Base-by-base conservation (phyloP, 1,284 basidiomycete species). In the Apiotrichum veenhuisii region DNA sequence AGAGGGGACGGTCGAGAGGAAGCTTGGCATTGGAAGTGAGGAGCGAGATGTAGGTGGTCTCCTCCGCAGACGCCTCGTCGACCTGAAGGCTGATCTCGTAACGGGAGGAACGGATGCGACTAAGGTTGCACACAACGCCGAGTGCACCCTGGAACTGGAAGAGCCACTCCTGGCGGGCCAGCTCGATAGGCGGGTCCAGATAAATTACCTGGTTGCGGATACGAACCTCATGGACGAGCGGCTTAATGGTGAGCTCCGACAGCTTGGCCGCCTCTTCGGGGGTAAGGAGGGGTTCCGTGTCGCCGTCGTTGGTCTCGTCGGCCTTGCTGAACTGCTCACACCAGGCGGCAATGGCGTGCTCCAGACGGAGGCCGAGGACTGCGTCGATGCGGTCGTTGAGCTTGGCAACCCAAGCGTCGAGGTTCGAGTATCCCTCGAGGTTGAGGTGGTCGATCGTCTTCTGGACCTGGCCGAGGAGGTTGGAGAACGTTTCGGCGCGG, bases 181-280 rank as follows among this genome's bases (percentile, higher is more conserved):
- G 85, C 76, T 98, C 95, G 77, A 98, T 90, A 52, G 95, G 95
- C 11, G 96, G 96, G 73, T 98, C 94, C 50, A 98, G 82, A 80
- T 96, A 97, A 76, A 99, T 97, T 67, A 97, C 91, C 74, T 98
- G 95, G 73, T 98, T 96, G 72, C 94, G 90, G 81, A 98, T 97
- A 71, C 94, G 84, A 59, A 98, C 89, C 73, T 98, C 93, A 74
- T 98, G 93, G 3, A 93, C 82, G 54, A 95, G 87, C 0, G 91
- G 86, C 68, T 90, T 86, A 64, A 94, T 78, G 0, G 53, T 53
- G 36, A 65, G 48, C 17, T 50, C 37, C 10, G 58, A 30, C 12
- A 58, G 41, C 41, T 62, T 60, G 7, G 41, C 42, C 14, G 40
- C 36, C 17, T 41, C 41, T 5, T 49, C 44, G 27, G 54, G 22